phyloP scores from a whole-genome alignment of 176 grass and related monocot species.

The Triticum turgidum region DNA sequence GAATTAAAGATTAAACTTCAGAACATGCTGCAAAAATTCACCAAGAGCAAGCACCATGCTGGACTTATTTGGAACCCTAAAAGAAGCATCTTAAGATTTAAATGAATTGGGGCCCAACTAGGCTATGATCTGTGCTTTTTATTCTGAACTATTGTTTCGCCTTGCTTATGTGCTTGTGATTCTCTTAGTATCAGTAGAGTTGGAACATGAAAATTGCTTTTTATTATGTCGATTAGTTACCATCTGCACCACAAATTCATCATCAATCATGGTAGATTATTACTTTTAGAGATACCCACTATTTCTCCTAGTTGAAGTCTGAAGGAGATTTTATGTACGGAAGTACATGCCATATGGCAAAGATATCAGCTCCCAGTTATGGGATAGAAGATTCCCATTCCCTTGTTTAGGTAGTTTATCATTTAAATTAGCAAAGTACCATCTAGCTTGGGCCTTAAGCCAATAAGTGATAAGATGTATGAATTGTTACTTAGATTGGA shows the following conservation, averaged over 20 bases:
- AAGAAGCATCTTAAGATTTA: background rate
- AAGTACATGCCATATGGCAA: background rate
- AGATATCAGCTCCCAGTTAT: background rate
- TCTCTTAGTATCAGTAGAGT: background rate
- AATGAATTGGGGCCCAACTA: background rate
- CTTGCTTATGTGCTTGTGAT: background rate
- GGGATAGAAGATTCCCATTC: background rate
- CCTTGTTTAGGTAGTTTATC: background rate
- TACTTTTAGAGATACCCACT: background rate
- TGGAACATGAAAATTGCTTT: slow-evolving; percentile 7
- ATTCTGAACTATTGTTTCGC: background rate
- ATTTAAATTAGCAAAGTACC: background rate
- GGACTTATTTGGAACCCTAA: background rate
- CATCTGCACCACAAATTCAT: background rate
- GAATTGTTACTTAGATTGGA: background rate
- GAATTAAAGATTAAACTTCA: background rate
- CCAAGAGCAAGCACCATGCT: background rate
- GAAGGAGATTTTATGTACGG: background rate
- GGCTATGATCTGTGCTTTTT: background rate
- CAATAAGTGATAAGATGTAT: background rate
- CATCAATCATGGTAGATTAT: background rate
- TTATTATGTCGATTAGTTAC: background rate
- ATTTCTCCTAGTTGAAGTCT: background rate
- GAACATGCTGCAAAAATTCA: background rate
- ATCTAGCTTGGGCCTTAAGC: background rate